Evolutionary conservation across 164 flowering plant genomes (phyloP).

Genomic region (Vitis rupestris): DNA sequence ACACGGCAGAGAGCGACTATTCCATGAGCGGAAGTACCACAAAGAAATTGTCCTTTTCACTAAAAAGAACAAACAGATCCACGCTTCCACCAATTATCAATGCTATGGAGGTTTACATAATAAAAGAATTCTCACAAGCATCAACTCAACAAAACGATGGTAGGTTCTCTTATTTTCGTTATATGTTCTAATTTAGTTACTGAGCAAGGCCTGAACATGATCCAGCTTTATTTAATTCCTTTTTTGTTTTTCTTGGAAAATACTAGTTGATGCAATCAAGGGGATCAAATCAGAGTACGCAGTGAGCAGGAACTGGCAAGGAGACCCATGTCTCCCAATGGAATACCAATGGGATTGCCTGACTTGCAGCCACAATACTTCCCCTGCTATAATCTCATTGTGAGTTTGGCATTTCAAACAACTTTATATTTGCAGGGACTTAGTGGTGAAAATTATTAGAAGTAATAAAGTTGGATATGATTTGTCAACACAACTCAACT

Average conservation of each 20-base stretch:
- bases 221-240: too few relatives aligned
- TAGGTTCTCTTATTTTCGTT: not conserved
- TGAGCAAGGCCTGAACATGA: not conserved
- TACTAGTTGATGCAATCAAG: slow-evolving; percentile 36
- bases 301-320: slow-evolving; percentile 43
- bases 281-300: slow-evolving; percentile 28
- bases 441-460: not conserved
- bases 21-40: not conserved
- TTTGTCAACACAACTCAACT: too few relatives aligned
- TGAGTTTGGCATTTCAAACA: slow-evolving; percentile 10
- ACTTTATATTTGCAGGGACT: too few relatives aligned
- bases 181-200: not conserved
- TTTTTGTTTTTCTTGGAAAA: not conserved
- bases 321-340: slow-evolving; percentile 56
- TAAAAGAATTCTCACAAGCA: slow-evolving; percentile 11
- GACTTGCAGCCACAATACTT: slow-evolving; percentile 25
- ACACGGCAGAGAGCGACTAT: slow-evolving; percentile 3
- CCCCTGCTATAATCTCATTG: slow-evolving; percentile 32
- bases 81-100: slow-evolving; percentile 50
- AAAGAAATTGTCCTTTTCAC: not conserved
- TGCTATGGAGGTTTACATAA: slow-evolving; percentile 38
- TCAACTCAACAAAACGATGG: slow-evolving; percentile 37
- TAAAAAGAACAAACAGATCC: slow-evolving; percentile 21
- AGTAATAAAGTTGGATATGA: too few relatives aligned
- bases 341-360: slow-evolving; percentile 43